phyloP scores from a whole-genome alignment of 2,329 filamentous ascomycete genomes.

The Ophiostoma pallidulum region DNA sequence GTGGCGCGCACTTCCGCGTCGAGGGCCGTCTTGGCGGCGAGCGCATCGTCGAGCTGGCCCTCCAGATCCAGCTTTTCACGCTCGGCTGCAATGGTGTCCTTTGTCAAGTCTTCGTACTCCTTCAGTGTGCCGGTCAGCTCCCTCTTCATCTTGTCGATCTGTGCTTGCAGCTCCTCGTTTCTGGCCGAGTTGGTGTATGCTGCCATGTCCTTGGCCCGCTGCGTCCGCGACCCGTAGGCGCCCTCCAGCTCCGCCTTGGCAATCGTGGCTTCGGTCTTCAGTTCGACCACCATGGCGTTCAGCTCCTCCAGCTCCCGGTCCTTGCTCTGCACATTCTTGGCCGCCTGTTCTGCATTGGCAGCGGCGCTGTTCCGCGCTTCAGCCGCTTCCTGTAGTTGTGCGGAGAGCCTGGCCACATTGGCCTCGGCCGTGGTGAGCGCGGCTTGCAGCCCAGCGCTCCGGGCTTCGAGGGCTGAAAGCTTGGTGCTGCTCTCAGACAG shows the following conservation, averaged over 20 bases:
- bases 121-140: conserved; percentile 42
- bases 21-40: conserved; percentile 26
- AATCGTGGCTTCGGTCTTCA: conserved; percentile 53
- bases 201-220: conserved; percentile 49
- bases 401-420: conserved; percentile 28
- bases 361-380: conserved; percentile 23
- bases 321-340: conserved; percentile 38
- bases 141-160: conserved; percentile 40
- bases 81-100: conserved; percentile 41
- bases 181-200: conserved; percentile 42
- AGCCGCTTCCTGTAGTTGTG: conserved; percentile 24
- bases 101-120: conserved; percentile 45
- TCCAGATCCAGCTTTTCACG: conserved; percentile 40
- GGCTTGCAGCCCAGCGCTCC: conserved; percentile 27
- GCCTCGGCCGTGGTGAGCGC: conserved; percentile 30
- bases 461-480: conserved; percentile 25
- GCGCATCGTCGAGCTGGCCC: conserved; percentile 31
- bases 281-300: conserved; percentile 44
- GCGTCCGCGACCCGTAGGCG: conserved; percentile 48
- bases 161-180: conserved; percentile 34
- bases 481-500: conserved; percentile 22
- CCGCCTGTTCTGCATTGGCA: conserved; percentile 25
- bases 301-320: conserved; percentile 42
- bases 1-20: conserved; percentile 31
- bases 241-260: conserved; percentile 53